Evolutionary conservation across 1,139 yeast genomes (phyloP).

Genomic region (Candida sojae): DNA sequence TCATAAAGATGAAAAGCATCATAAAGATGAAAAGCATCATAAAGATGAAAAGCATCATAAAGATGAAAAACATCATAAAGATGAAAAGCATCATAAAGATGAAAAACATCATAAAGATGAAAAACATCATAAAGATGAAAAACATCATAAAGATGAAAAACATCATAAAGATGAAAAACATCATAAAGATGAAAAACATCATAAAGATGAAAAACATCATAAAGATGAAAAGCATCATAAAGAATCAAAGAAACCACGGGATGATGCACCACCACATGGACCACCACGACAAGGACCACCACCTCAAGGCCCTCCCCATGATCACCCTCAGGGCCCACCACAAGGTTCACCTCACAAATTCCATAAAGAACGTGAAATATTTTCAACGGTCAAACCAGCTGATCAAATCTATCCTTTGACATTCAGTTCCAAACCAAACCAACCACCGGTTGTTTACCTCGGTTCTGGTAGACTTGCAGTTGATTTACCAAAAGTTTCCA

Average conservation of each 20-base stretch:
- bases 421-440: slow-evolving; percentile 18
- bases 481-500: slow-evolving; percentile 39
- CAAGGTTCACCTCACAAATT: neutral
- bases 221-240: slow-evolving; percentile 3
- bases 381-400: slow-evolving; percentile 31
- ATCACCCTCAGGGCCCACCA: neutral
- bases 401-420: slow-evolving; percentile 34
- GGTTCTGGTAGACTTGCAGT: slow-evolving; percentile 41
- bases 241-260: slow-evolving; percentile 1
- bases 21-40: slow-evolving; percentile 1
- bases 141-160: no score
- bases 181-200: neutral
- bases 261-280: neutral
- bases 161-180: no score
- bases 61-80: no score
- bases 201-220: slow-evolving; percentile 3
- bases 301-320: neutral
- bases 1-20: slow-evolving; percentile 2
- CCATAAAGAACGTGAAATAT: slow-evolving; percentile 15
- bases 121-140: neutral
- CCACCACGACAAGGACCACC: slow-evolving; percentile 1
- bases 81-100: no score
- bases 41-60: neutral
- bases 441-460: slow-evolving; percentile 39
- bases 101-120: no score